Percentiles rank a stretch among this genome's conserved stretches.
These are phyloP conservation scores for Arachis stenosperma DNA, from an alignment of 306 rosid species.

Conservation along the genomic window DNA sequence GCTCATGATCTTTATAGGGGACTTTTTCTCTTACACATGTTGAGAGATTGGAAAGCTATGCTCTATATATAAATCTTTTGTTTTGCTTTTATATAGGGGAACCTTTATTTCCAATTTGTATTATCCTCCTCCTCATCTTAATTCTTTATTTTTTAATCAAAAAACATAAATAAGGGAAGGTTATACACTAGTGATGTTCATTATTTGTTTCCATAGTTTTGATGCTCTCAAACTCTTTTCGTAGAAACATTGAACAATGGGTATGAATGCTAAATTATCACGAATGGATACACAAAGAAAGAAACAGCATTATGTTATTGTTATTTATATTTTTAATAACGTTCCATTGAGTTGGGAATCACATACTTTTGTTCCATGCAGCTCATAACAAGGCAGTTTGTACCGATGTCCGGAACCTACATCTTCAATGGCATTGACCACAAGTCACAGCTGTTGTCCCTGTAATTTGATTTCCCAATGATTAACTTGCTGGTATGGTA, in stretches of 20 bases:
- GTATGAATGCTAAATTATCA: slow-evolving; percentile 8
- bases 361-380: slow-evolving; percentile 40
- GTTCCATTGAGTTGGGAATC: slow-evolving; percentile 18
- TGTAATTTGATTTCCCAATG: slow-evolving; percentile 46
- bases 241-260: not conserved
- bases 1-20: too few relatives aligned
- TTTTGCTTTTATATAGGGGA: too few relatives aligned
- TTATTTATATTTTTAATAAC: not conserved
- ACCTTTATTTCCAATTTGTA: too few relatives aligned
- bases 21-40: too few relatives aligned
- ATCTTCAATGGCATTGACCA: slow-evolving; percentile 95
- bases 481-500: slow-evolving; percentile 37
- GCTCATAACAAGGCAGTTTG: slow-evolving; percentile 95
- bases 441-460: slow-evolving; percentile 79
- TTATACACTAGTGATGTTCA: too few relatives aligned
- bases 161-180: too few relatives aligned
- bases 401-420: slow-evolving; percentile 87
- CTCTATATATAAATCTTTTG: too few relatives aligned
- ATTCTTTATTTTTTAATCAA: too few relatives aligned
- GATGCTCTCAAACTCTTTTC: not conserved
- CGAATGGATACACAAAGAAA: slow-evolving; percentile 7
- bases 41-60: too few relatives aligned
- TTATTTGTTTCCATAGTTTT: too few relatives aligned
- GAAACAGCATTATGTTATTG: not conserved
- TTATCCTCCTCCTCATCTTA: too few relatives aligned